Conservation (phyloP, 495 filamentous ascomycete species). For the Choiromyces venosus region DNA sequence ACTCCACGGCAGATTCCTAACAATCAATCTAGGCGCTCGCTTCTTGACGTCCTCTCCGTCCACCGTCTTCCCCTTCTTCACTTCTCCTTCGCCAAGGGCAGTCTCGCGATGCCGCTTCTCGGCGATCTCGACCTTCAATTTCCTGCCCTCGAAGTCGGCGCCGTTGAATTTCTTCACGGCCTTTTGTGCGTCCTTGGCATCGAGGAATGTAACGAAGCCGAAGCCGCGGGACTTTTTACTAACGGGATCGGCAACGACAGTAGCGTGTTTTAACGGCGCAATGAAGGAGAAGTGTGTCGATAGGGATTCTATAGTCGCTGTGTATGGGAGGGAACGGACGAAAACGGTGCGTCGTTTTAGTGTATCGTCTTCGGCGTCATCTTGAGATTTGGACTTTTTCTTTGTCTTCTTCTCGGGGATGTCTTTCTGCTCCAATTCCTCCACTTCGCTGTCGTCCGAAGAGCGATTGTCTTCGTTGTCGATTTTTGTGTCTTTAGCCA, state of each 20-base stretch:
- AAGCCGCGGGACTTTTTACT: conserved; percentile 85
- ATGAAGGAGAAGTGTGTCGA: conserved; percentile 85
- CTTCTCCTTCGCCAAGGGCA: conserved; percentile 45
- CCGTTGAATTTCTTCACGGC: conserved; percentile 75
- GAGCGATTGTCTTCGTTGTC: conserved; percentile 5
- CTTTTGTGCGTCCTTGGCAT: conserved; percentile 77
- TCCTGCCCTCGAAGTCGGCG: conserved; percentile 65
- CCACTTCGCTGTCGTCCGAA: not conserved
- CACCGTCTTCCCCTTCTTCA: conserved; percentile 51
- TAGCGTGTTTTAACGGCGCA: conserved; percentile 90
- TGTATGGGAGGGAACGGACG: conserved; percentile 74
- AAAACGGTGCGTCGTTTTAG: conserved; percentile 65
- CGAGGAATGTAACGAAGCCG: conserved; percentile 94
- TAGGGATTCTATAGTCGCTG: conserved; percentile 72
- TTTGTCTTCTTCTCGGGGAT: conserved; percentile 14
- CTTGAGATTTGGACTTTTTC: conserved; percentile 17
- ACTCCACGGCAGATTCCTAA: conserved; percentile 93
- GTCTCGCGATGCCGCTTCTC: conserved; percentile 73
- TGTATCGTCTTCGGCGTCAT: conserved; percentile 29
- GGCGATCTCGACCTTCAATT: conserved; percentile 79
- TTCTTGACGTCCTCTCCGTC: conserved; percentile 46
- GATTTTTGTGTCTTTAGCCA: conserved; percentile 25
- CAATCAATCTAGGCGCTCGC: conserved; percentile 73
- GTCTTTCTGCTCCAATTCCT: not conserved
- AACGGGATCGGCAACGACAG: conserved; percentile 69